These are phyloP conservation scores for Zygosaccharomyces rouxii DNA, from an alignment of 805 yeast species.

Conservation along the genomic window DNA sequence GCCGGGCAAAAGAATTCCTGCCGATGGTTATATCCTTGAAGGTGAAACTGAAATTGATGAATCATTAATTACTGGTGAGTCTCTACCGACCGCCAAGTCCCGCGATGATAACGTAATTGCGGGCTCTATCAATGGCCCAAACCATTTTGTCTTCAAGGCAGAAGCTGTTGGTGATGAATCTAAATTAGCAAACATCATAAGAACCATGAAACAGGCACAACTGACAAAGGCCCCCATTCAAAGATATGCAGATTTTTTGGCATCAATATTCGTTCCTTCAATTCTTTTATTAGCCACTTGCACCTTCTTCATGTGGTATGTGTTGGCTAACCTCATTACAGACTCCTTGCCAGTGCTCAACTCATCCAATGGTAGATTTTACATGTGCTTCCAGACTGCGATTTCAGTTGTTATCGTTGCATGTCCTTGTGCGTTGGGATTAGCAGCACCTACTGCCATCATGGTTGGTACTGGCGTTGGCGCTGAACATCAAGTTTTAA, in stretches of 20 bases:
- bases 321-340: slow-evolving; percentile 33
- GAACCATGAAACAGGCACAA: slow-evolving; percentile 85
- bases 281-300: slow-evolving; percentile 56
- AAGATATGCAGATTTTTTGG: slow-evolving; percentile 76
- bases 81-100: slow-evolving; percentile 63
- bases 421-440: slow-evolving; percentile 96
- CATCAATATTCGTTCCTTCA: slow-evolving; percentile 79
- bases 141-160: slow-evolving; percentile 64
- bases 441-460: slow-evolving; percentile 97
- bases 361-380: slow-evolving; percentile 48
- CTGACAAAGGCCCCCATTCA: slow-evolving; percentile 86
- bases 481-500: slow-evolving; percentile 80
- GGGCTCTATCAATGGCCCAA: slow-evolving; percentile 84
- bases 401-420: slow-evolving; percentile 95
- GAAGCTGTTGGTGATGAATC: slow-evolving; percentile 76
- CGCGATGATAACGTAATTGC: slow-evolving; percentile 69
- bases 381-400: slow-evolving; percentile 69
- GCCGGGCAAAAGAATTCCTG: slow-evolving; percentile 87
- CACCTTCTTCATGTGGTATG: slow-evolving; percentile 65
- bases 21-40: slow-evolving; percentile 76
- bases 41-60: slow-evolving; percentile 88
- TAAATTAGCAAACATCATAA: slow-evolving; percentile 80
- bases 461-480: slow-evolving; percentile 99
- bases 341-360: slow-evolving; percentile 49
- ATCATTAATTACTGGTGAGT: slow-evolving; percentile 88